Evolutionary conservation across 176 grass and related monocot species (phyloP), one percentile per base, ranked within the genome.

Genomic region (Lolium rigidum): DNA sequence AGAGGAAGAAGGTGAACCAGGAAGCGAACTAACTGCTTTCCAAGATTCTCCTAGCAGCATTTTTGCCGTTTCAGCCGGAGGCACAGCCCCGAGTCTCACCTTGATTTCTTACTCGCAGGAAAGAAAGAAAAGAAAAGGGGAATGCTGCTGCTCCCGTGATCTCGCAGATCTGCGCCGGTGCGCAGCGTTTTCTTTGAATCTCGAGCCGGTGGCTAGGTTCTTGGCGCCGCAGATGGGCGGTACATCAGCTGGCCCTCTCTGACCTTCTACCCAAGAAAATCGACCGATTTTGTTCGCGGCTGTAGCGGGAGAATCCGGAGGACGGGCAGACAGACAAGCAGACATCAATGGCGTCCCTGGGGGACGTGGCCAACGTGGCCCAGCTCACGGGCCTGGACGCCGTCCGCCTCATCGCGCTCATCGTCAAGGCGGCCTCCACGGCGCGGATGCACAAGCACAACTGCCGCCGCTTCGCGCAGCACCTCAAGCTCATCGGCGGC

Each of bases 391-490:
- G 97, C 9, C 58, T 99, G 13, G 94, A 99, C 78, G 97, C 94
- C 21, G 85, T 87, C 8, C 86, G 83, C 41, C 84, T 99, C 61
- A 92, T 99, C 74, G 47, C 83, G 25, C 64, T 98, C 51, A 98
- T 98, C 68, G 94, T 92, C 31, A 55, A 79, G 82, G 91, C 94
- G 3, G 92, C 97, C 3, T 3, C 88, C 14, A 94, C 88, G 15
- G 97, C 97, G 82, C 92, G 97, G 47, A 82, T 94, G 92, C 92
- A 96, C 88, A 96, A 91, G 83, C 79, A 84, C 85, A 99, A 94
- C 79, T 99, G 97, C 83, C 90, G 90, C 49, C 88, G 88, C 4
- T 92, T 99, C 79, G 90, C 97, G 24, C 86, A 88, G 63, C 94
- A 99, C 77, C 77, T 96, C 57, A 90, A 90, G 85, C 86, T 99